Conservation (phyloP, 441 rosid genomes). For the Corymbia citriodora region DNA sequence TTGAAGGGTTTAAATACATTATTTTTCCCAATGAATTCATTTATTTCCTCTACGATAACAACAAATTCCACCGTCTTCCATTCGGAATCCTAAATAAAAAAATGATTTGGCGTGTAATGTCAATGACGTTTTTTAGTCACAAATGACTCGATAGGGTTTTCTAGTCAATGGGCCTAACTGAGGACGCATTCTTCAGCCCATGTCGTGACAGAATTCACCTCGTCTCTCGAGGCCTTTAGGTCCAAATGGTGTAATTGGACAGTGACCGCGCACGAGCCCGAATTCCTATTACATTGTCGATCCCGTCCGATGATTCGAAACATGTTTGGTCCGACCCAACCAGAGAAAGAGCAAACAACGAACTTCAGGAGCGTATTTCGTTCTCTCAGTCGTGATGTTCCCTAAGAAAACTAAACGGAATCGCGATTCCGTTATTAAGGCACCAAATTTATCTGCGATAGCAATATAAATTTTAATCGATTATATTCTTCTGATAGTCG, state of each 20-base stretch:
- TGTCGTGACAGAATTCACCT: background rate
- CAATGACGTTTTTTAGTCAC: too few species aligned
- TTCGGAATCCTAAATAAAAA: too few species aligned
- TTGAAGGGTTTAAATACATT: background rate
- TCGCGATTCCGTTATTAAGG: background rate
- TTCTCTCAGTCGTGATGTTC: background rate
- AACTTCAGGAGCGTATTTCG: background rate
- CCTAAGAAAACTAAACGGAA: background rate
- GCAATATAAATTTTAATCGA: background rate
- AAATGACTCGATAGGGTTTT: background rate
- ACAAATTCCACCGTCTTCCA: background rate
- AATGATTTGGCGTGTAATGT: too few species aligned
- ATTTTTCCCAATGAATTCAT: background rate
- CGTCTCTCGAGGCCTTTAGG: background rate
- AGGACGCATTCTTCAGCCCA: background rate
- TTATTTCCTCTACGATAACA: background rate
- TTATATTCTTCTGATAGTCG: background rate
- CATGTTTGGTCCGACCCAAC: background rate
- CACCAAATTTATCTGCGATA: too few species aligned
- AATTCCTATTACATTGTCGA: fast-evolving
- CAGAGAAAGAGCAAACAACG: background rate
- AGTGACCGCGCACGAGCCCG: background rate
- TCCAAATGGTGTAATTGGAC: background rate
- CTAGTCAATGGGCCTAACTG: background rate
- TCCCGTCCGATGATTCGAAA: background rate